phyloP scores from a whole-genome alignment of 208 protist species.

The Trypanosoma boissoni region DNA sequence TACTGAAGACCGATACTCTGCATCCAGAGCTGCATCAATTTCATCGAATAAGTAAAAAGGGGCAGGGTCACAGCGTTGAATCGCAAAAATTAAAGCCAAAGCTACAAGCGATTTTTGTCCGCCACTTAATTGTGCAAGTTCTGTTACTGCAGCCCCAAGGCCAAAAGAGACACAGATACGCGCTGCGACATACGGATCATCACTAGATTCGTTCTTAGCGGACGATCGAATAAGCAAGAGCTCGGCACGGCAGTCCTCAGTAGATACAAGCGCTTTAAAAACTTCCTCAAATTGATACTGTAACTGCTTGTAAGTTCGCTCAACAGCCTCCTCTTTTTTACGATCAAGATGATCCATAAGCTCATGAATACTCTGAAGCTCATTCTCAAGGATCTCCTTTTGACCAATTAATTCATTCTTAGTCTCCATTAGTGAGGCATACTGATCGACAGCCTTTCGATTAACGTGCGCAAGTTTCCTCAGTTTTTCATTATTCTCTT shows the following conservation, averaged over 20 bases:
- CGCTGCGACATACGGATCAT: constrained; percentile 89
- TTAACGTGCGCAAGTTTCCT: constrained; percentile 96
- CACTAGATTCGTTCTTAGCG: constrained; percentile 31
- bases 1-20: constrained; percentile 91
- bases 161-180: constrained; percentile 92
- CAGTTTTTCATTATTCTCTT: constrained; percentile 75
- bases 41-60: constrained; percentile 99
- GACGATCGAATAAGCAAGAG: constrained; percentile 59
- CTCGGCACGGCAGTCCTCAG: constrained; percentile 82
- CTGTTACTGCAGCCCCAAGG: constrained; percentile 58
- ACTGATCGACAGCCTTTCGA: constrained; percentile 98
- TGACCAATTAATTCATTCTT: constrained; percentile 79
- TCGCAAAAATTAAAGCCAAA: constrained; percentile 99
- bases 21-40: constrained; percentile 98
- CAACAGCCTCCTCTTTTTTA: constrained; percentile 97
- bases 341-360: constrained; percentile 95
- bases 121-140: constrained; percentile 95
- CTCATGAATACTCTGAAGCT: constrained; percentile 89
- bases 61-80: constrained; percentile 98
- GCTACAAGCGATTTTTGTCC: constrained; percentile 99
- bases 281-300: constrained; percentile 96
- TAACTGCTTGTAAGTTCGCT: constrained; percentile 97
- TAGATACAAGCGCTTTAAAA: constrained; percentile 95
- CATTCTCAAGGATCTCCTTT: constrained; percentile 75
- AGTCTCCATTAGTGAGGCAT: constrained; percentile 87